Conservation (phyloP, 2,329 filamentous ascomycete genomes). For the Alternaria gansuensis region DNA sequence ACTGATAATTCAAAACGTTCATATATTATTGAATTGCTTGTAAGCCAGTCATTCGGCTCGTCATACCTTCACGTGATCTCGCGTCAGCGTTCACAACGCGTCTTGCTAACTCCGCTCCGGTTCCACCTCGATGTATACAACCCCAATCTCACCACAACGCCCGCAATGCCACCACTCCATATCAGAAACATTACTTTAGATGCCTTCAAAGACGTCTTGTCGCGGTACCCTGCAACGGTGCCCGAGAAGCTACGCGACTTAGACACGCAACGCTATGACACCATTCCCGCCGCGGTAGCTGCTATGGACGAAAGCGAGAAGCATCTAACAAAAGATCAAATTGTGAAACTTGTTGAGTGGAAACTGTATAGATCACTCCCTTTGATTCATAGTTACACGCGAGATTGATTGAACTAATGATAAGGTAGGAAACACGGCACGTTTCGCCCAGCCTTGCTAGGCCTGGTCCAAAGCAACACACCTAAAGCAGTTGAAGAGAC, state of each 20-base stretch:
- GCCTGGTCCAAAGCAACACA: conserved; percentile 67
- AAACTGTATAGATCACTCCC: conserved; percentile 44
- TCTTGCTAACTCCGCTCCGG: conserved; percentile 1
- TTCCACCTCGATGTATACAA: not conserved
- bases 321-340: conserved; percentile 40
- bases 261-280: conserved; percentile 46
- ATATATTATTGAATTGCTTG: not conserved
- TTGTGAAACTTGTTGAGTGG: conserved; percentile 52
- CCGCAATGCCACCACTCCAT: conserved; percentile 20
- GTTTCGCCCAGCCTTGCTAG: conserved; percentile 58
- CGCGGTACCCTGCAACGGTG: conserved; percentile 38
- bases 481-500: conserved; percentile 57
- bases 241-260: conserved; percentile 43
- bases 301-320: conserved; percentile 19
- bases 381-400: too few relatives aligned
- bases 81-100: conserved; percentile 3
- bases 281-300: conserved; percentile 37
- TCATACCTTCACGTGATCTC: conserved; percentile 16
- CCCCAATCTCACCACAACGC: conserved; percentile 5
- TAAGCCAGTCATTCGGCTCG: not conserved
- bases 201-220: conserved; percentile 34
- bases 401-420: not conserved
- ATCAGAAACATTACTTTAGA: conserved; percentile 28
- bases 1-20: not conserved
- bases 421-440: conserved; percentile 59